Base-by-base conservation (phyloP, 768 basidiomycete species). In the Termitomyces sp. region DNA sequence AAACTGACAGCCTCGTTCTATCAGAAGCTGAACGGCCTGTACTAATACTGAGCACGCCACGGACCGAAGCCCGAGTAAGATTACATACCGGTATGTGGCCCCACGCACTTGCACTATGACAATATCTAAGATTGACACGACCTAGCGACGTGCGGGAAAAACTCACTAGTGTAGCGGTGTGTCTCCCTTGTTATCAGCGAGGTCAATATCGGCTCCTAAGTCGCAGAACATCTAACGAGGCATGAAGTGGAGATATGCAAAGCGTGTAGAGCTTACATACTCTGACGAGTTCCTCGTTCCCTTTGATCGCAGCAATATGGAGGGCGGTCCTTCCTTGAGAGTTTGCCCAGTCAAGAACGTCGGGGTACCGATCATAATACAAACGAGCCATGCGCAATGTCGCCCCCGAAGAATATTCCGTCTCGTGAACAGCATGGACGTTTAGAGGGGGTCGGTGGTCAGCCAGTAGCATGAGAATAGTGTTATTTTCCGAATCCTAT, bases 261-360 rank as follows among this genome's bases (percentile, higher is more conserved):
- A 53, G 55, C 58, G 60, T 34, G 45, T 37, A 54, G 38, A 54
- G 54, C 62, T n/a, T 35, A 24, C 42, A 78, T 65, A 94, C 93
- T 63, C 88, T 76, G 56, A 91, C 93, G 55, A 96, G 84, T 54
- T 89, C 88, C 62, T 93, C 89, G 61, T 94, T 94, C 26, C 95
- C 95, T 56, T 89, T 90, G 53, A 91, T 73, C 46, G 94, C 83
- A 7, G 92, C 91, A 57, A 92, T 79, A 69, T 97, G 94, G 10
- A 97, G 75, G 2, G 93, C 88, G 0, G 95, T 97, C 71, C 85
- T 96, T 17, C 94, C 94, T 40, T 90, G 85, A 6, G 80, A 73
- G 68, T 97, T 95, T 41, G 91, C 88, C 95, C 94, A 97, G 67
- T 98, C 93, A 44, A 95, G 75, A 56, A 91, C 84, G 70, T 87